A percentile compares a stretch with the other conserved stretches of the same genome.
Conservation (phyloP, 345 rosid genomes). For the Theobroma cacao region DNA sequence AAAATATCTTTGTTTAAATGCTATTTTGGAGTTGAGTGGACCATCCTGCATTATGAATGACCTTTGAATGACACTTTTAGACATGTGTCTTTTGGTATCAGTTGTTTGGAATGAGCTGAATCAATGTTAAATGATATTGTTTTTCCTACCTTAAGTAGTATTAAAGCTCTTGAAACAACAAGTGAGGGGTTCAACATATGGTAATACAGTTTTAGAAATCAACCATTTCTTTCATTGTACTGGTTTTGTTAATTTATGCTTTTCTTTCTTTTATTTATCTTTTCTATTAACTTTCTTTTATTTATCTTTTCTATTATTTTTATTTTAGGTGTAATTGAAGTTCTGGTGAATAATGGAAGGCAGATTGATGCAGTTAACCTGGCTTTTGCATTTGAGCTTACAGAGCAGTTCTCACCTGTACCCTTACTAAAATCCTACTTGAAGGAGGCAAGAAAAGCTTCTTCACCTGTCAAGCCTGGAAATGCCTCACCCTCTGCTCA, state of each 20-base stretch:
- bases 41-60: neutral
- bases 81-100: neutral
- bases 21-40: neutral
- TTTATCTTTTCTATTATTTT: conserved; percentile 1
- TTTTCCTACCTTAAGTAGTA: neutral
- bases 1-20: neutral
- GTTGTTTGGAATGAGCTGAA: neutral
- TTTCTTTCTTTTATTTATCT: neutral
- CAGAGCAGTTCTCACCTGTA: conserved; percentile 78
- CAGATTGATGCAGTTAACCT: conserved; percentile 96
- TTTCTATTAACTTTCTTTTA: conserved; percentile 24
- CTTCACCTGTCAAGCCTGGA: conserved; percentile 65
- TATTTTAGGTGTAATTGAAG: conserved; percentile 76
- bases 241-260: neutral
- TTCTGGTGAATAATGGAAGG: conserved; percentile 78
- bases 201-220: neutral
- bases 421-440: conserved; percentile 77
- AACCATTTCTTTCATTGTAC: conserved; percentile 1
- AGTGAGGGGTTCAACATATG: neutral
- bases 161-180: neutral
- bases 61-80: neutral
- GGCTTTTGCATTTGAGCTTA: conserved; percentile 94
- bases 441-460: conserved; percentile 68
- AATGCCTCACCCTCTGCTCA: conserved; percentile 56
- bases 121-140: neutral